phyloP scores from a whole-genome alignment of 2,329 filamentous ascomycete genomes.

The Domatiomyces catenatus region DNA sequence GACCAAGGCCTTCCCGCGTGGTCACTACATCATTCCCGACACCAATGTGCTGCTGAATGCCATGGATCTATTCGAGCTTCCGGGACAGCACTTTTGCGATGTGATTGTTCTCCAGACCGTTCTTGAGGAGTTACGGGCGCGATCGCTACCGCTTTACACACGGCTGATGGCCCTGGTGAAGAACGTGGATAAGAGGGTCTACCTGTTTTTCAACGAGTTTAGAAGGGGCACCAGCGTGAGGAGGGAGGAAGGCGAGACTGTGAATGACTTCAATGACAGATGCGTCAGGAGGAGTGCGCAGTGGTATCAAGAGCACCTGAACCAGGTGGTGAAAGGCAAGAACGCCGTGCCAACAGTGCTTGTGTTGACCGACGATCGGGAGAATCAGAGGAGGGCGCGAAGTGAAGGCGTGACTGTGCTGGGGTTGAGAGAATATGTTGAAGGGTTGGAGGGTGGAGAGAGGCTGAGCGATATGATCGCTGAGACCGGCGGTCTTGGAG shows the following conservation, averaged over 20 bases:
- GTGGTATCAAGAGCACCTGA: constrained; percentile 80
- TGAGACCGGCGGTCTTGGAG: constrained; percentile 49
- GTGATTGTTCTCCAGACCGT: constrained; percentile 95
- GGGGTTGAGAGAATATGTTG: constrained; percentile 64
- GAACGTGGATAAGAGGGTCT: constrained; percentile 92
- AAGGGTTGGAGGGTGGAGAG: constrained; percentile 66
- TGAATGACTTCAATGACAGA: constrained; percentile 93
- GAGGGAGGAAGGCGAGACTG: constrained; percentile 61
- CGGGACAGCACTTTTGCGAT: constrained; percentile 70
- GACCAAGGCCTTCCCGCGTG: constrained; percentile 65
- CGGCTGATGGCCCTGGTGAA: constrained; percentile 78
- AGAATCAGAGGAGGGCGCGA: constrained; percentile 70
- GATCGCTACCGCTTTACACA: constrained; percentile 88
- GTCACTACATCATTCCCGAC: constrained; percentile 89
- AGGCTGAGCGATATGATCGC: constrained; percentile 86
- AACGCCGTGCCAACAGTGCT: constrained; percentile 54
- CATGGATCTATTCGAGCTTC: constrained; percentile 94
- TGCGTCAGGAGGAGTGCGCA: constrained; percentile 71
- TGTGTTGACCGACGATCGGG: constrained; percentile 86
- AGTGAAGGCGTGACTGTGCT: constrained; percentile 55
- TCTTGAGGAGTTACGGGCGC: constrained; percentile 85
- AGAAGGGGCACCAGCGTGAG: constrained; percentile 75
- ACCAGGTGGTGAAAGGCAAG: constrained; percentile 39
- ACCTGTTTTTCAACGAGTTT: constrained; percentile 99
- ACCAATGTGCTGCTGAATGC: constrained; percentile 90